Evolutionary conservation across 371 early-diverging fungal genomes (phyloP), one percentile per base, ranked within the genome.

Genomic region (Agmasoma carcini): DNA sequence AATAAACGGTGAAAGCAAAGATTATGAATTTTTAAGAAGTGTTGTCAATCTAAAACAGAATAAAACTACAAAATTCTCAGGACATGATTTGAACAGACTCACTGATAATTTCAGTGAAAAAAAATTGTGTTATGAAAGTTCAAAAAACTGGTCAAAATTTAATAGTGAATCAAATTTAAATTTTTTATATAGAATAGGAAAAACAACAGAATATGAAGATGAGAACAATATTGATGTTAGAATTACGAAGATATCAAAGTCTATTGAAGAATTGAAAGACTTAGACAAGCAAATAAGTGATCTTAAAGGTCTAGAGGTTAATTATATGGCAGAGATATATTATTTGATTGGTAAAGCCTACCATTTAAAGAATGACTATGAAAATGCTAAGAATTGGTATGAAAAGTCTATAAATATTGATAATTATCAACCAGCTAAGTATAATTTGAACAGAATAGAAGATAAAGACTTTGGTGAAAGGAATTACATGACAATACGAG

Each of bases 301-400:
- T 17, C 9, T 39, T 3, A 38, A 29, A 50, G 25, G 43, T 15
- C 6, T 20, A 31, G 3, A 19, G 7, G 17, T 4, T 12, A 25
- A 58, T n/a, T n/a, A n/a, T 25, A 37, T 34, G 3, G 48, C 63
- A 37, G 48, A 56, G 22, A 36, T 61, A n/a, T 23, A 49, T 9
- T 67, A 67, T 49, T 26, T 62, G 15, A 52, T 49, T 34, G 68
- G 63, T 15, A 67, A 58, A 39, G 55, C 58, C 22, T 43, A 57
- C 15, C 68, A 67, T 41, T 17, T 49, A 20, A 23, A 31, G 15
- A 26, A 38, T 22, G 22, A 44, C 26, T 40, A 47, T 44, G 54
- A 58, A 19, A 27, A 34, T n/a, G 68, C 68, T 23, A 31, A 26
- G 25, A 31, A 58, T 6, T 62, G 17, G 6, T 67, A 67, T 40